Evolutionary conservation across 2,329 filamentous ascomycete genomes (phyloP).

Genomic region (Colletotrichum sp.): DNA sequence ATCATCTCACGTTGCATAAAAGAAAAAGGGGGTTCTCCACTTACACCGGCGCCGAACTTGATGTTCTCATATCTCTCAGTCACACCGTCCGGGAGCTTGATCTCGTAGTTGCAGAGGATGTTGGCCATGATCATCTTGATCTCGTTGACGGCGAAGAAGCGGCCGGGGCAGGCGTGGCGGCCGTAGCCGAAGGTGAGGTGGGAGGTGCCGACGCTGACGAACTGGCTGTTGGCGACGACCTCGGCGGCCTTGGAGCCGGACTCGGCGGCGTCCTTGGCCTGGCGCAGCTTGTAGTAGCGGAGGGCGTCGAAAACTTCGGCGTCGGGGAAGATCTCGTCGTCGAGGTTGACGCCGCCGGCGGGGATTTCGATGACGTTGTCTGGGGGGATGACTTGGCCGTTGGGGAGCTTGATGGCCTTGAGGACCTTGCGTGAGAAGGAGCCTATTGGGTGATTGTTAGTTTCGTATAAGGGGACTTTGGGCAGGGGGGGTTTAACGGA

Average conservation of each 20-base stretch:
- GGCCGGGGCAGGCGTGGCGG: slow-evolving; percentile 22
- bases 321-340: slow-evolving; percentile 40
- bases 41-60: background rate
- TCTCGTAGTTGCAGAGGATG: slow-evolving; percentile 18
- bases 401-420: slow-evolving; percentile 55
- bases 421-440: slow-evolving; percentile 58
- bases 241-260: slow-evolving; percentile 19
- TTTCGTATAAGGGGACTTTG: background rate
- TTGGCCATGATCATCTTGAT: slow-evolving; percentile 25
- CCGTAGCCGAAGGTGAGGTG: slow-evolving; percentile 23
- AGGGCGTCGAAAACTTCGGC: slow-evolving; percentile 52
- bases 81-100: slow-evolving; percentile 3
- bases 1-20: background rate
- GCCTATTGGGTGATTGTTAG: slow-evolving; percentile 25
- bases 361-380: slow-evolving; percentile 48
- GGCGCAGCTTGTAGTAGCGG: slow-evolving; percentile 51
- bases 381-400: slow-evolving; percentile 54
- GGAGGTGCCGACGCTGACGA: slow-evolving; percentile 38
- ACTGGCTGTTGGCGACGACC: slow-evolving; percentile 37
- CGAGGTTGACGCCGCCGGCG: slow-evolving; percentile 37
- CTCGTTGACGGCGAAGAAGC: slow-evolving; percentile 23
- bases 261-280: slow-evolving; percentile 24
- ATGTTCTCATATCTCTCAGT: slow-evolving; percentile 5
- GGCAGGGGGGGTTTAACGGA: background rate
- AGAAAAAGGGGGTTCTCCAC: background rate